A percentile compares a stretch with the other conserved stretches of the same genome.
phyloP scores from a whole-genome alignment of 2,329 filamentous ascomycete genomes.

The Ilyonectria robusta region DNA sequence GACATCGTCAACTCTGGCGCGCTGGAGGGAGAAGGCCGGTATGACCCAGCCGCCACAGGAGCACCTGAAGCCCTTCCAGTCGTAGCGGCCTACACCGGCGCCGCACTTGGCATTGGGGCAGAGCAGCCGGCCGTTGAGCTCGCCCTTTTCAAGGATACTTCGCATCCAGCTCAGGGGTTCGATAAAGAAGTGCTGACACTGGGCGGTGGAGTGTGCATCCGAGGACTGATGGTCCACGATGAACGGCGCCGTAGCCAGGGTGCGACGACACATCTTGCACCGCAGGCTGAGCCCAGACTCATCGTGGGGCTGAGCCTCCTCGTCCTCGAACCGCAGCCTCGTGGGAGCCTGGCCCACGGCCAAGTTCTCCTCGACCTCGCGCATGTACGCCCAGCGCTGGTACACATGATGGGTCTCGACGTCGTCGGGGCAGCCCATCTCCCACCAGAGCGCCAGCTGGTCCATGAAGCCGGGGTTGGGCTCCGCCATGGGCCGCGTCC shows the following conservation, averaged over 20 bases:
- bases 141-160: slow-evolving; percentile 82
- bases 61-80: slow-evolving; percentile 96
- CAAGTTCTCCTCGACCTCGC: slow-evolving; percentile 70
- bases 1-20: slow-evolving; percentile 83
- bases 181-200: slow-evolving; percentile 91
- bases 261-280: slow-evolving; percentile 91
- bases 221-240: slow-evolving; percentile 73
- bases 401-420: slow-evolving; percentile 81
- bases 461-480: slow-evolving; percentile 94
- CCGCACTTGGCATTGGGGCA: slow-evolving; percentile 86
- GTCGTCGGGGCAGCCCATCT: slow-evolving; percentile 83
- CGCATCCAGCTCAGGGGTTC: slow-evolving; percentile 98
- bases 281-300: slow-evolving; percentile 65
- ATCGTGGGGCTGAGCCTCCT: slow-evolving; percentile 63
- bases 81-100: slow-evolving; percentile 90
- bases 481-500: slow-evolving; percentile 83
- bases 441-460: slow-evolving; percentile 88
- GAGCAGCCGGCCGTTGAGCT: slow-evolving; percentile 85
- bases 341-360: slow-evolving; percentile 85
- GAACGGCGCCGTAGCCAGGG: slow-evolving; percentile 70
- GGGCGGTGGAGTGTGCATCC: slow-evolving; percentile 38
- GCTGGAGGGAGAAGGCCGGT: slow-evolving; percentile 89
- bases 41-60: slow-evolving; percentile 93
- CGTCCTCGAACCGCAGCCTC: slow-evolving; percentile 87
- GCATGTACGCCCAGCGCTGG: slow-evolving; percentile 76